Evolutionary conservation across 129 eudicot species (phyloP).

Genomic region (Cynara cardunculus): DNA sequence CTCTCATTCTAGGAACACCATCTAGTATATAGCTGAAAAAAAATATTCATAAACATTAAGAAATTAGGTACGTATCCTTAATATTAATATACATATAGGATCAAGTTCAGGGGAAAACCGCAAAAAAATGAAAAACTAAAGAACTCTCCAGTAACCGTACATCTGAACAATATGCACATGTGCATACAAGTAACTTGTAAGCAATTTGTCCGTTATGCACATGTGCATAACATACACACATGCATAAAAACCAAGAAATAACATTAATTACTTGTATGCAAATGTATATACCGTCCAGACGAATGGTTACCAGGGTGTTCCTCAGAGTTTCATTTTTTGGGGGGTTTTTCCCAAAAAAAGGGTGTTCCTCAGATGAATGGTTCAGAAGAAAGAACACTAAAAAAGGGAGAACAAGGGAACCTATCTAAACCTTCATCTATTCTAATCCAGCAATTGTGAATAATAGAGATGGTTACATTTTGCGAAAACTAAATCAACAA

Average conservation of each 20-base stretch:
- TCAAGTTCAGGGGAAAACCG: neutral
- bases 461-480: no score
- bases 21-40: conserved; percentile 80
- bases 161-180: neutral
- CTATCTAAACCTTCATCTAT: neutral
- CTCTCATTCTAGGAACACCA: conserved; percentile 98
- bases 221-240: neutral
- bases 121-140: neutral
- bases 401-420: neutral
- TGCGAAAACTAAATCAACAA: no score
- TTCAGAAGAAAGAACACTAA: no score
- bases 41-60: neutral
- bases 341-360: neutral
- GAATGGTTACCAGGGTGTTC: neutral
- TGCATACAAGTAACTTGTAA: neutral
- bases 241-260: no score
- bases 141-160: neutral
- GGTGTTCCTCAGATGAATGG: no score
- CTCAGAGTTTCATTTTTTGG: neutral
- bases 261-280: no score
- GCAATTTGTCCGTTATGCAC: neutral
- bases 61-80: neutral
- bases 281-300: neutral
- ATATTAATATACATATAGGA: neutral
- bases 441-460: neutral